Percentiles rank a stretch among this genome's conserved stretches.
Conservation (phyloP, 2,329 filamentous ascomycete species). For the Sphaerulina vaccinii region DNA sequence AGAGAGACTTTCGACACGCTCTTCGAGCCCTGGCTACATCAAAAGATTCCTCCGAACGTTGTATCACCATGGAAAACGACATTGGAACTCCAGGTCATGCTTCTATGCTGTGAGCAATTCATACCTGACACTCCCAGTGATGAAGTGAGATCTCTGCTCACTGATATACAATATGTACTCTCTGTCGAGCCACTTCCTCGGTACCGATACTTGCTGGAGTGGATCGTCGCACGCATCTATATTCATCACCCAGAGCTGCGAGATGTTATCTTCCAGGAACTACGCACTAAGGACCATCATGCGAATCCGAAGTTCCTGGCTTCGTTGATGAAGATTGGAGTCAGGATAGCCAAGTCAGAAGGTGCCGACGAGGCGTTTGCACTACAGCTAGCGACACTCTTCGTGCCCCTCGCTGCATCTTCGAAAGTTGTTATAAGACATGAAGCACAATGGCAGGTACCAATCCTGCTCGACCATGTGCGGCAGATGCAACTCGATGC, state of each 20-base stretch:
- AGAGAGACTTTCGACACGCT: conserved; percentile 38
- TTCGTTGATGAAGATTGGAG: conserved; percentile 49
- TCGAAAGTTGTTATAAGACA: conserved; percentile 55
- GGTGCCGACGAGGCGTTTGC: conserved; percentile 41
- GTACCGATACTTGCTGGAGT: conserved; percentile 49
- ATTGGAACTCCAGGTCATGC: conserved; percentile 48
- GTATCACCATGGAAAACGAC: conserved; percentile 51
- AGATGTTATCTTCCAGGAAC: conserved; percentile 37
- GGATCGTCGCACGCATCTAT: conserved; percentile 48
- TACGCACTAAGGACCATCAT: conserved; percentile 46
- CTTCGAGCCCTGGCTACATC: conserved; percentile 45
- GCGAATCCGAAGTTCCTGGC: conserved; percentile 49
- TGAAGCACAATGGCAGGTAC: conserved; percentile 53
- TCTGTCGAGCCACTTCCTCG: conserved; percentile 49
- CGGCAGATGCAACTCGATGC: conserved; percentile 37
- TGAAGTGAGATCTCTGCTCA: conserved; percentile 38
- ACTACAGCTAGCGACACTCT: conserved; percentile 41
- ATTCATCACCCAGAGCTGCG: conserved; percentile 37
- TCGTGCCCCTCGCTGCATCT: conserved; percentile 47
- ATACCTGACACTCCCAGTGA: conserved; percentile 19
- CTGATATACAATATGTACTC: conserved; percentile 42
- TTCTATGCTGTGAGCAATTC: conserved; percentile 44
- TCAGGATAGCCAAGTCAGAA: conserved; percentile 42
- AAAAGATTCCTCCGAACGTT: conserved; percentile 45
- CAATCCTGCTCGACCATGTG: conserved; percentile 45